Conservation (phyloP, 73 alveolate genomes). For the Uronychia binucleata region DNA sequence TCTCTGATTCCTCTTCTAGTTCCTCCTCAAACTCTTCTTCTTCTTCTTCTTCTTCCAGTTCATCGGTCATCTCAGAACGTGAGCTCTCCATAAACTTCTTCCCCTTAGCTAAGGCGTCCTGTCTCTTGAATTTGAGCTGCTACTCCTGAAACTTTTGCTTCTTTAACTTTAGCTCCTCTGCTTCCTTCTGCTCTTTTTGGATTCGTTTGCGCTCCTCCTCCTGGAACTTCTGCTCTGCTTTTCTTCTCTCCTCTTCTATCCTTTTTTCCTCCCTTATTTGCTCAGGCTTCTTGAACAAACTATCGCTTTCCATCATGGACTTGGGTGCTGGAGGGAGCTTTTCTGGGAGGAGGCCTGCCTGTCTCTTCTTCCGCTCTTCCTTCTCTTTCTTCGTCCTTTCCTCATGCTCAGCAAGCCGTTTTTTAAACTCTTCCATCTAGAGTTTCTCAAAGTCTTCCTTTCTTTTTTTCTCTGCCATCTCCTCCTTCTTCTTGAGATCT, state of each 20-base stretch:
- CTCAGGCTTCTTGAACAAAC: neutral
- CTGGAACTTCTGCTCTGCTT: neutral
- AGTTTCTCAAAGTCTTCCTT: neutral
- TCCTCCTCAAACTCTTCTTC: too few relatives aligned
- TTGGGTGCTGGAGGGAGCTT: neutral
- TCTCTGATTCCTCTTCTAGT: neutral
- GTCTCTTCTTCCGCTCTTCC: neutral
- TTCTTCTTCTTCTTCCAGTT: neutral
- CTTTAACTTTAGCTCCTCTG: neutral
- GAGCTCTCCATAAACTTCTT: neutral
- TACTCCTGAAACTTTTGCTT: neutral
- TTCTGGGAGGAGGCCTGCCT: neutral
- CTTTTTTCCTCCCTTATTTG: neutral
- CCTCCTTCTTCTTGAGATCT: neutral
- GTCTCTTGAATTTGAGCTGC: neutral
- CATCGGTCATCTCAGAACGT: neutral
- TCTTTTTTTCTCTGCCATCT: neutral
- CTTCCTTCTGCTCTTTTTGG: neutral
- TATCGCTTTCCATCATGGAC: neutral
- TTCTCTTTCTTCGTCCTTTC: neutral
- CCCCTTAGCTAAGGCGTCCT: neutral
- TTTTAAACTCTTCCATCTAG: neutral
- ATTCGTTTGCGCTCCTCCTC: neutral
- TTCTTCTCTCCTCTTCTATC: neutral
- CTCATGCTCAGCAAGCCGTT: neutral